These are phyloP conservation scores for Fragaria iinumae DNA, from an alignment of 306 rosid species.

Conservation along the genomic window DNA sequence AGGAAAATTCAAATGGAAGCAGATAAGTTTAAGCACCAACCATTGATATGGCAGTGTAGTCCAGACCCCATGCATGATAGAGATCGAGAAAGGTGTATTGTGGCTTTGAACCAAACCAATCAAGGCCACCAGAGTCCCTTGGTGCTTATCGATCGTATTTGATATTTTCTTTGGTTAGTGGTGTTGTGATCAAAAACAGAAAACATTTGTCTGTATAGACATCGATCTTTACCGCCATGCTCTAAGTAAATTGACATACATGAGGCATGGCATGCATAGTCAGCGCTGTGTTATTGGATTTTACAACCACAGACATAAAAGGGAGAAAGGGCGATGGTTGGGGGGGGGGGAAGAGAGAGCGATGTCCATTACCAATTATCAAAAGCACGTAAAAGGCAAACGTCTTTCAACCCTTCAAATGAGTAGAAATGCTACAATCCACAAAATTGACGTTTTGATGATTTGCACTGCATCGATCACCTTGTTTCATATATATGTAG, in stretches of 20 bases:
- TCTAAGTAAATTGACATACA: neutral
- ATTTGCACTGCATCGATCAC: neutral
- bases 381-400: neutral
- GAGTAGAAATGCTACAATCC: neutral
- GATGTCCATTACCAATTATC: neutral
- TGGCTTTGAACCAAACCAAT: neutral
- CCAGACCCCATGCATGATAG: no score
- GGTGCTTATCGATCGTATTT: conserved; percentile 10
- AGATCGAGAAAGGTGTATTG: neutral
- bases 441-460: neutral
- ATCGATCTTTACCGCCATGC: neutral
- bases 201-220: conserved; percentile 1
- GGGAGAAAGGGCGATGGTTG: neutral
- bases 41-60: no score
- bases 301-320: conserved; percentile 14
- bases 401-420: neutral
- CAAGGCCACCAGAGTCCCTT: conserved; percentile 10
- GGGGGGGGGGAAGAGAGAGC: conserved; percentile 5
- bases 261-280: neutral
- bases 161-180: conserved; percentile 10
- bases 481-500: neutral
- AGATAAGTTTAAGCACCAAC: neutral
- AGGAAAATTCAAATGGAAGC: neutral
- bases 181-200: neutral
- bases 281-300: conserved; percentile 9